Evolutionary conservation across 2,329 filamentous ascomycete species (phyloP).

Genomic region (Canariomyces notabilis): DNA sequence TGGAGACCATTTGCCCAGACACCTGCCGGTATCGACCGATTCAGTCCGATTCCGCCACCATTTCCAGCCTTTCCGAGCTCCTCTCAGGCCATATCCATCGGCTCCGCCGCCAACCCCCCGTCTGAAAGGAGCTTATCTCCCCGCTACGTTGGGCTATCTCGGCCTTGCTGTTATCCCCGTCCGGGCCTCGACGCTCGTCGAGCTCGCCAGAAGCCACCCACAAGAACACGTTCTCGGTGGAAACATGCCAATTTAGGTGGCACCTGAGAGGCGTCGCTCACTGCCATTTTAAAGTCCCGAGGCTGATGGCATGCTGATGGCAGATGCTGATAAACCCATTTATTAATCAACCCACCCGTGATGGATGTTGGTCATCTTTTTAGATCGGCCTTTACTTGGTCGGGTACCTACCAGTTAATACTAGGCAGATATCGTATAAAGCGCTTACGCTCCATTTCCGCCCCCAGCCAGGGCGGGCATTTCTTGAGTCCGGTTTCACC

Average conservation of each 20-base stretch:
- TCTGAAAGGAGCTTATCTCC: slow-evolving; percentile 18
- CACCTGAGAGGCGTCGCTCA: neutral
- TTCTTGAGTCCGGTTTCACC: neutral
- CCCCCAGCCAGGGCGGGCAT: neutral
- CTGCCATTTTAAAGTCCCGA: slow-evolving; percentile 4
- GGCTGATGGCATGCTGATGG: slow-evolving; percentile 6
- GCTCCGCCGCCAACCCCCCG: slow-evolving; percentile 21
- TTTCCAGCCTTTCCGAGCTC: slow-evolving; percentile 20
- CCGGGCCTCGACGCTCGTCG: neutral
- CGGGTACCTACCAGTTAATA: neutral
- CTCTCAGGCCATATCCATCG: slow-evolving; percentile 31
- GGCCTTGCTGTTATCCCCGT: neutral
- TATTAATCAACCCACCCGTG: slow-evolving; percentile 5
- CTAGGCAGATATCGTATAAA: neutral
- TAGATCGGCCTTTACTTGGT: neutral
- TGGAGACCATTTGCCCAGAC: slow-evolving; percentile 22
- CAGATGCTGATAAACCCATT: slow-evolving; percentile 16
- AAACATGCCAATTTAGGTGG: neutral
- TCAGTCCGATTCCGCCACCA: slow-evolving; percentile 22
- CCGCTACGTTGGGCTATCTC: slow-evolving; percentile 1
- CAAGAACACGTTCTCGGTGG: neutral
- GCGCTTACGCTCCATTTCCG: neutral
- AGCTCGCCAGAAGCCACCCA: neutral
- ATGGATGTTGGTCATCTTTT: neutral
- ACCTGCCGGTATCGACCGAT: slow-evolving; percentile 30